phyloP scores from a whole-genome alignment of 495 filamentous ascomycete species.

The Aspergillus conjunctus region DNA sequence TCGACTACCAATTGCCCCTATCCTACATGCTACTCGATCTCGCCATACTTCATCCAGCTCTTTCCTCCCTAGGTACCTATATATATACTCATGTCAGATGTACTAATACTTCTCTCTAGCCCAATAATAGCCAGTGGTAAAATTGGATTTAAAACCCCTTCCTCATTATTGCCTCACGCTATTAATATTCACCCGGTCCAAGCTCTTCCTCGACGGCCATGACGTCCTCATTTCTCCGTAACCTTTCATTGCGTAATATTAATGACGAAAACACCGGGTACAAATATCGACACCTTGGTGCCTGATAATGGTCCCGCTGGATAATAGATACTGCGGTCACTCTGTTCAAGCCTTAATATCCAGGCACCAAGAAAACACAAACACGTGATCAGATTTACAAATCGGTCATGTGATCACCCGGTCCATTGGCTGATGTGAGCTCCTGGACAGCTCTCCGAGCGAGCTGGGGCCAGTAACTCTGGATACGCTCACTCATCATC shows the following conservation, averaged over 20 bases:
- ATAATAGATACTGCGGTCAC: slow-evolving; percentile 22
- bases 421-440: slow-evolving; percentile 28
- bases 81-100: no score
- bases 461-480: slow-evolving; percentile 21
- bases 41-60: no score
- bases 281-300: slow-evolving; percentile 21
- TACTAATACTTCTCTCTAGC: no score
- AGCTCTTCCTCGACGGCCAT: background rate
- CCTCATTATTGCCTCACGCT: background rate
- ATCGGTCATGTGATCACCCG: slow-evolving; percentile 34
- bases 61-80: no score
- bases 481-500: slow-evolving; percentile 21
- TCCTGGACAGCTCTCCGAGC: slow-evolving; percentile 35
- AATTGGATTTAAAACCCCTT: no score
- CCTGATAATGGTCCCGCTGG: slow-evolving; percentile 20
- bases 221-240: slow-evolving; percentile 3
- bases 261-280: slow-evolving; percentile 21
- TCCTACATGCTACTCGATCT: no score
- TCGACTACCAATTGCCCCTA: no score
- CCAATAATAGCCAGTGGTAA: no score
- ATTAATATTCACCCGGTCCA: background rate
- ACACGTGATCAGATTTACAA: slow-evolving; percentile 27
- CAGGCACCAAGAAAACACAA: slow-evolving; percentile 14
- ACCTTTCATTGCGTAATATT: slow-evolving; percentile 26
- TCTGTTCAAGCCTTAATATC: slow-evolving; percentile 10